phyloP scores from a whole-genome alignment of 2,329 filamentous ascomycete species.

The Eutypa lata region DNA sequence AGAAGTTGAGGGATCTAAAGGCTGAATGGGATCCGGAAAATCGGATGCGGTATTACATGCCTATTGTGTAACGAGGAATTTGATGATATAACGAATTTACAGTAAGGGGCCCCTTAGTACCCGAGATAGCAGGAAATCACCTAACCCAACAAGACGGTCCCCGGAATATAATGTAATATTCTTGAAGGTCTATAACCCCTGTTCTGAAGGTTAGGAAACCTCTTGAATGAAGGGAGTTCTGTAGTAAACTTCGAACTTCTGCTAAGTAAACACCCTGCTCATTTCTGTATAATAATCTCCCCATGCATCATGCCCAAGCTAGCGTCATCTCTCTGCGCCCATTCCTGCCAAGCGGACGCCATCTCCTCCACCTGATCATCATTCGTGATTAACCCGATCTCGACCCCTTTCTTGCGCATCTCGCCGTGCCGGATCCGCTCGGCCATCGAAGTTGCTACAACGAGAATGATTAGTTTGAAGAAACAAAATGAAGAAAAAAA shows the following conservation, averaged over 20 bases:
- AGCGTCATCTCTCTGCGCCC: constrained; percentile 20
- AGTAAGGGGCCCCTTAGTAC: too few relatives aligned
- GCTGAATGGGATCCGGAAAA: constrained; percentile 2
- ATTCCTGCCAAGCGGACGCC: constrained; percentile 23
- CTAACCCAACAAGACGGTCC: too few relatives aligned
- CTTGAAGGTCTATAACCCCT: too few relatives aligned
- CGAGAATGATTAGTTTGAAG: background rate
- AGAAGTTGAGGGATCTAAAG: constrained; percentile 14
- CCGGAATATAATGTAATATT: too few relatives aligned
- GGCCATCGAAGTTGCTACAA: constrained; percentile 17
- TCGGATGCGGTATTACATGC: background rate
- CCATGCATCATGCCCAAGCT: constrained; percentile 21
- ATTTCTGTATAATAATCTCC: constrained; percentile 23
- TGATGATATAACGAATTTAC: too few relatives aligned
- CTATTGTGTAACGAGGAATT: background rate
- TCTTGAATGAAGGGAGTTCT: too few relatives aligned
- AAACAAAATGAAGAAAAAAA: too few relatives aligned
- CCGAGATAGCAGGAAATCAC: too few relatives aligned
- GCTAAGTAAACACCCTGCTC: background rate
- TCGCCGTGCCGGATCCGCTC: constrained; percentile 16
- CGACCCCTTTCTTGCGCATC: constrained; percentile 16
- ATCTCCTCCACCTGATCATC: constrained; percentile 23
- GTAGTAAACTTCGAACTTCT: too few relatives aligned
- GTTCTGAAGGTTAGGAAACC: too few relatives aligned
- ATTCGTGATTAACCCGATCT: constrained; percentile 11